Evolutionary conservation across 2,329 filamentous ascomycete genomes (phyloP).

Genomic region (Trichoderma breve): DNA sequence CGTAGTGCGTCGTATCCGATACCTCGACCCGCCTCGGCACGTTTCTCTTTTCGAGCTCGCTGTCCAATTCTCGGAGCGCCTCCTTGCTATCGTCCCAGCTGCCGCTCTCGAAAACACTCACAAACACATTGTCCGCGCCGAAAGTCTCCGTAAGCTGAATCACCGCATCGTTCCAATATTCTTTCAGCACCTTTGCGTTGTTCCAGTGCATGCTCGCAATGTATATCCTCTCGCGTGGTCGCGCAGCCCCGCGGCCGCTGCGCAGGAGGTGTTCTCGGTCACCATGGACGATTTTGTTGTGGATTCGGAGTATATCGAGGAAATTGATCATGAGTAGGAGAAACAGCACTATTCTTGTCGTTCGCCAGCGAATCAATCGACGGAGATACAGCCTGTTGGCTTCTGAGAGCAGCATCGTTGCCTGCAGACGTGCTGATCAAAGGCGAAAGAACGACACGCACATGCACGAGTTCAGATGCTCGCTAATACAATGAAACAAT

Average conservation of each 20-base stretch:
- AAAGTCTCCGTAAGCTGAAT: constrained; percentile 54
- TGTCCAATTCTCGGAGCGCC: constrained; percentile 56
- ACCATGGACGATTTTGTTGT: constrained; percentile 33
- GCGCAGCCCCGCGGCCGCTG: constrained; percentile 22
- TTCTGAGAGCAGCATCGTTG: constrained; percentile 31
- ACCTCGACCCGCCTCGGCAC: constrained; percentile 56
- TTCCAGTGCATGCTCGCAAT: constrained; percentile 71
- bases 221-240: constrained; percentile 51
- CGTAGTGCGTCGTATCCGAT: constrained; percentile 57
- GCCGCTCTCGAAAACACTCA: constrained; percentile 67
- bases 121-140: constrained; percentile 63
- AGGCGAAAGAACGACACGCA: not conserved
- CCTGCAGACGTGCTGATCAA: not conserved
- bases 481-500: constrained; percentile 6
- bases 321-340: constrained; percentile 38
- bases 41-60: constrained; percentile 48
- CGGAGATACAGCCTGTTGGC: constrained; percentile 37
- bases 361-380: constrained; percentile 38
- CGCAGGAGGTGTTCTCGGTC: constrained; percentile 25
- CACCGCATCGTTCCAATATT: constrained; percentile 62
- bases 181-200: constrained; percentile 57
- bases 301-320: constrained; percentile 41
- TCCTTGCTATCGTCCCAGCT: constrained; percentile 68
- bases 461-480: not conserved
- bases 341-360: constrained; percentile 35